Percentiles rank a stretch among this genome's conserved stretches.
These are phyloP conservation scores for Sarcodon aspratus DNA, from an alignment of 768 basidiomycete genomes.

Conservation along the genomic window DNA sequence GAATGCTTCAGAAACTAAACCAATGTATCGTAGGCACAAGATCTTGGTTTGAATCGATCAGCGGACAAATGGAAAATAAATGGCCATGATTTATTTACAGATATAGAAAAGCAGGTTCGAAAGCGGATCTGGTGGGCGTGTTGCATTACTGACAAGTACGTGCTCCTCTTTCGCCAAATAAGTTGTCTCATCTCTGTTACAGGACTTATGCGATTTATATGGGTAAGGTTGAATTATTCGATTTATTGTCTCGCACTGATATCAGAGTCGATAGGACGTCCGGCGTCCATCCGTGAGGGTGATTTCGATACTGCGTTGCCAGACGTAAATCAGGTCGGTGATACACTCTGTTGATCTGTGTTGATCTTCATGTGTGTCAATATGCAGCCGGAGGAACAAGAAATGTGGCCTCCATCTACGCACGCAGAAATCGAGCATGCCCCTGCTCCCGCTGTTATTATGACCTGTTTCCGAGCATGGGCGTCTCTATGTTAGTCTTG, in stretches of 20 bases:
- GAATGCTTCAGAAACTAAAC: not conserved
- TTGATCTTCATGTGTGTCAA: not conserved
- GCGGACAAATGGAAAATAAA: slow-evolving; percentile 64
- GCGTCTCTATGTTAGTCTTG: slow-evolving; percentile 43
- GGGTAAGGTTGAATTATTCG: slow-evolving; percentile 26
- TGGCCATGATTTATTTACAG: slow-evolving; percentile 47
- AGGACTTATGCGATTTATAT: slow-evolving; percentile 70
- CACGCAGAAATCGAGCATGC: slow-evolving; percentile 28
- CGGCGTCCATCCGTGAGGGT: slow-evolving; percentile 52
- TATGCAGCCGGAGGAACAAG: slow-evolving; percentile 46
- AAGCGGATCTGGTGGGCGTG: slow-evolving; percentile 79
- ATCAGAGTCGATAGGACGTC: slow-evolving; percentile 35
- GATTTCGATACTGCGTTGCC: slow-evolving; percentile 64
- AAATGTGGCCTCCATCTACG: slow-evolving; percentile 40
- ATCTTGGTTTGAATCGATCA: slow-evolving; percentile 73
- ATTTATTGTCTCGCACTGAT: not conserved
- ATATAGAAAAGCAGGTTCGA: slow-evolving; percentile 54
- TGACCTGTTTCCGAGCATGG: slow-evolving; percentile 45
- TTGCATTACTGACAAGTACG: slow-evolving; percentile 57
- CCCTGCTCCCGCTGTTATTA: slow-evolving; percentile 34
- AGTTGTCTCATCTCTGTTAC: slow-evolving; percentile 1
- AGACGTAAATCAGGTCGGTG: slow-evolving; percentile 36
- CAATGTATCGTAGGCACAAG: slow-evolving; percentile 44
- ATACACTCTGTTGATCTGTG: not conserved
- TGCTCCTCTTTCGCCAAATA: slow-evolving; percentile 2